These are phyloP conservation scores for Ogataea hybrid DNA, from an alignment of 1,139 yeast species.

Conservation along the genomic window DNA sequence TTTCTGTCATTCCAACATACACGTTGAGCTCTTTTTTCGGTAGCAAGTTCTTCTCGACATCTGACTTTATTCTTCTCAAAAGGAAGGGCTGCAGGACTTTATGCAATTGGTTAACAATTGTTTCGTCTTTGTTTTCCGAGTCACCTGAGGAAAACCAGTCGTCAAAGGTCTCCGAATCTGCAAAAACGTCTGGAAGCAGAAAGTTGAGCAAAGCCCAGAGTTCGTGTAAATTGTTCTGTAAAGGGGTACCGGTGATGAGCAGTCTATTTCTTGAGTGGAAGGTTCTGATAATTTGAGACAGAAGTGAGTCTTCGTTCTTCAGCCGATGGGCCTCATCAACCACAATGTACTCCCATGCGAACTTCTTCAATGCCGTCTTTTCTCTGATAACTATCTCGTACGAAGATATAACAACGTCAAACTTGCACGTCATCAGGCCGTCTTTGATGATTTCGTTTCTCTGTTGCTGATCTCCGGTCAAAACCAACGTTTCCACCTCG, in stretches of 20 bases:
- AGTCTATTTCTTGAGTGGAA: conserved; percentile 69
- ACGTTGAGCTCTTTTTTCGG: conserved; percentile 75
- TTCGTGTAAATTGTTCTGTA: conserved; percentile 76
- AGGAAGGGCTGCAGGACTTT: conserved; percentile 79
- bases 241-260: conserved; percentile 77
- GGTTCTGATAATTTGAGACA: conserved; percentile 72
- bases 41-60: conserved; percentile 71
- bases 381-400: conserved; percentile 78
- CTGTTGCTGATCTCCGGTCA: conserved; percentile 73
- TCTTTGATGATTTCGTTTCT: conserved; percentile 53
- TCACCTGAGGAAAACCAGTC: conserved; percentile 56
- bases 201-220: conserved; percentile 79
- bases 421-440: conserved; percentile 55
- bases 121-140: conserved; percentile 38
- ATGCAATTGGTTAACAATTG: conserved; percentile 81
- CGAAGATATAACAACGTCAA: conserved; percentile 71
- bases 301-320: conserved; percentile 70
- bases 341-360: conserved; percentile 71
- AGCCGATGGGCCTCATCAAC: conserved; percentile 84
- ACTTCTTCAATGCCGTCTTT: conserved; percentile 59
- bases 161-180: conserved; percentile 71
- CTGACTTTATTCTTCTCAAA: conserved; percentile 72
- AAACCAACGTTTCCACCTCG: conserved; percentile 61
- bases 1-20: conserved; percentile 70
- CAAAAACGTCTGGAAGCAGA: conserved; percentile 72